Evolutionary conservation across 129 eudicot genomes (phyloP), one percentile per base, ranked within the genome.

Genomic region (Tagetes erecta): DNA sequence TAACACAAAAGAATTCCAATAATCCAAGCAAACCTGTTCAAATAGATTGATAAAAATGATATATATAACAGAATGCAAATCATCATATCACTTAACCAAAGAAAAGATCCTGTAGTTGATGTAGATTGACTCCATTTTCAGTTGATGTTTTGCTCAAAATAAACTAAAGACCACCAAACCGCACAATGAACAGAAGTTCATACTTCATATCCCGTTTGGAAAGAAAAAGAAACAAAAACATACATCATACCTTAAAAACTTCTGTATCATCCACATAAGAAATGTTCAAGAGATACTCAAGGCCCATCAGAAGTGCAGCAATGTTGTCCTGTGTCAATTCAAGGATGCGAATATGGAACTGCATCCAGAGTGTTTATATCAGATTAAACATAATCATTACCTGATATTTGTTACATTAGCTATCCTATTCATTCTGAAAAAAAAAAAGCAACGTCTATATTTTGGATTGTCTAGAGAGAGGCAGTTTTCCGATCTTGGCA

Each of bases 251-350:
- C 99, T 95, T 95, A 78, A 95, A 95, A 75, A 95, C 99, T 83
- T 95, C 99, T 2, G 96, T 91, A 72, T 95, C 99, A 76, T 95
- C 99, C 79, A 95, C 99, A 72, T 91, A 95, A 33, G 99, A 91
- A 68, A 95, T 95, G 79, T 81, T 83, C 76, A 91, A 87, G 50
- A 95, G 88, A 79, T 95, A 95, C 71, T 91, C 99, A 60, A 95
- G 97, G 50, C 99, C 99, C 79, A 78, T 56, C 50, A 91, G 55
- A 62, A 95, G 89, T 5, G 85, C 84, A 88, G 87, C 75, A 71
- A 88, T 81, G 80, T 83, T 95, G 80, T 91, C 99, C 81, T 80
- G 99, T 11, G 88, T 66, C 37, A 94, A 80, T 80, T 95, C 99
- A 39, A 91, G 86, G 42, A 95, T 84, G 31, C 89, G 93, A 68